phyloP scores from a whole-genome alignment of 495 filamentous ascomycete species.

The Sordaria brevicollis region DNA sequence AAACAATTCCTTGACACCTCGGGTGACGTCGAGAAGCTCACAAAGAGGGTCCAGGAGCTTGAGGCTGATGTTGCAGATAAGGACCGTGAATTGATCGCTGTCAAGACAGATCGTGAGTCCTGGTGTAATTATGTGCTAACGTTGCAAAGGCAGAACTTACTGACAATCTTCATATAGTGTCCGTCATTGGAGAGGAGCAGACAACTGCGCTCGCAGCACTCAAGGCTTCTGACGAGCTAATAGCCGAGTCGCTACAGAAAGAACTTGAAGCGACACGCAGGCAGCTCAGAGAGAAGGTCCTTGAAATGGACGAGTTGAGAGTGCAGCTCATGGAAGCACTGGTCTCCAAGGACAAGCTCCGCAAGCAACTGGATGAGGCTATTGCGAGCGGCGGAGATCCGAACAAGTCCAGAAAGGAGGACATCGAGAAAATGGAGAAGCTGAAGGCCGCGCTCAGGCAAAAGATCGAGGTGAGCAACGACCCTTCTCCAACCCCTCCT shows the following conservation, averaged over 20 bases:
- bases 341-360: slow-evolving; percentile 44
- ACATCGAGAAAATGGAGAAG: slow-evolving; percentile 42
- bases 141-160: not conserved
- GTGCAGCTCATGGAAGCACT: slow-evolving; percentile 39
- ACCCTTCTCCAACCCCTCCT: slow-evolving; percentile 3
- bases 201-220: slow-evolving; percentile 37
- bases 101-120: slow-evolving; percentile 27
- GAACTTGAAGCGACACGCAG: slow-evolving; percentile 39
- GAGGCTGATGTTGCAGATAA: slow-evolving; percentile 33
- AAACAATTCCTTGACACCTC: slow-evolving; percentile 22
- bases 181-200: slow-evolving; percentile 36
- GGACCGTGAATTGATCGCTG: slow-evolving; percentile 34
- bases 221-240: slow-evolving; percentile 41
- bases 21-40: slow-evolving; percentile 23
- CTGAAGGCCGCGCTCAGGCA: slow-evolving; percentile 35
- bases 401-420: slow-evolving; percentile 33
- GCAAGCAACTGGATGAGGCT: slow-evolving; percentile 37
- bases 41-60: slow-evolving; percentile 31
- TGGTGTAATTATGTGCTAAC: not conserved
- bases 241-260: slow-evolving; percentile 38
- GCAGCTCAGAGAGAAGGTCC: slow-evolving; percentile 27
- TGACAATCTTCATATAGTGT: slow-evolving; percentile 25
- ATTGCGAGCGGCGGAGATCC: slow-evolving; percentile 6
- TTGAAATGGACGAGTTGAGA: slow-evolving; percentile 40
- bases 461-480: slow-evolving; percentile 35